Base-by-base conservation (phyloP, 2,329 filamentous ascomycete species). In the Sphaerostilbella broomeana region DNA sequence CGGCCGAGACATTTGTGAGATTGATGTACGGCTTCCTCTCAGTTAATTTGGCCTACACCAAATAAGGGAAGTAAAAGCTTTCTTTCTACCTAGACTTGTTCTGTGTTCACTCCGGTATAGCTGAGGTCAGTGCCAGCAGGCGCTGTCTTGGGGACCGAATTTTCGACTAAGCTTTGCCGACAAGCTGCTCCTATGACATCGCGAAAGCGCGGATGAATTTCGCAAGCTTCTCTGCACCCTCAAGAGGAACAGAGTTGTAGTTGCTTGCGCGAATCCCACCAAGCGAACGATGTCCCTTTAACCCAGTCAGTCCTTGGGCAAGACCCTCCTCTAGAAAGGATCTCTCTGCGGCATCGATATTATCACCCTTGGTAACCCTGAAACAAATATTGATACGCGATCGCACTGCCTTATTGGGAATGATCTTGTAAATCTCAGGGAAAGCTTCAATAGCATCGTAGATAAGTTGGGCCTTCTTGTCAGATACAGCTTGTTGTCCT, bases 361-460 rank as follows among this genome's bases (percentile, higher is more conserved):
- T 77, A 30, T 72, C 75, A 33, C 69, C 60, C 59, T 68, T 70
- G 48, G 51, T 69, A 13, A 94, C 73, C 12, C 88, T 72, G 72
- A 95, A 95, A 71, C 88, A 95, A 43, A 97, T 85, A 64, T 97
- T 97, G 84, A 97, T 95, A 40, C 87, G 72, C 52, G 86, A 94
- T 41, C 89, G 82, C 3, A 75, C 83, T 16, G 68, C 68, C 64
- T 84, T 84, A 50, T 84, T 74, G 0, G 88, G 86, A 0, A 95
- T 79, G 21, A 95, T 61, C 43, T 68, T 72, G 66, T 94, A 97
- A n/a, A 83, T 64, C 0, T 79, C 67, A 0, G 84, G 75, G 51
- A 84, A 70, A 30, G 75, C 76, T 50, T 95, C 90, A 6, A 97
- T 71, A 1, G 79, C 79, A 2, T 62, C 68, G 56, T 98, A 97